A percentile compares a stretch with the other conserved stretches of the same genome.
phyloP scores from a whole-genome alignment of 2,329 filamentous ascomycete genomes.

The Alternaria arbusti region DNA sequence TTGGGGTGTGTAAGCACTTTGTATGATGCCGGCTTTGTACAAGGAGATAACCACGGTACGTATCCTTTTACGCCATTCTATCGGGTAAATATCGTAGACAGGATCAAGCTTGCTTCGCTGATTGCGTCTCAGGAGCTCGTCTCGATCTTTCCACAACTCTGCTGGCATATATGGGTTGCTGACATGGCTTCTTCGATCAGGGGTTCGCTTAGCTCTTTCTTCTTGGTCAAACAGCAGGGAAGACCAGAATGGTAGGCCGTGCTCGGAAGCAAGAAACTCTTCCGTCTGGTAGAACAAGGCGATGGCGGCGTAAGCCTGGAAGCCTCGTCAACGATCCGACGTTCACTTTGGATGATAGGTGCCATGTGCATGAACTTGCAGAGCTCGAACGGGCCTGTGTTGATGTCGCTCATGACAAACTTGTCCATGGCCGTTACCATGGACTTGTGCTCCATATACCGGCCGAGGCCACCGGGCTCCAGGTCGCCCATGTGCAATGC shows the following conservation, averaged over 20 bases:
- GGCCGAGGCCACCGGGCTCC: slow-evolving; percentile 48
- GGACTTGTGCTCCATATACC: slow-evolving; percentile 47
- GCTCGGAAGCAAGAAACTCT: slow-evolving; percentile 46
- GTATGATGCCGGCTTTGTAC: slow-evolving; percentile 56
- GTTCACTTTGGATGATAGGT: slow-evolving; percentile 21
- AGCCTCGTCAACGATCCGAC: slow-evolving; percentile 29
- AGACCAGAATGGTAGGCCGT: slow-evolving; percentile 44
- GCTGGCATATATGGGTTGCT: slow-evolving; percentile 48
- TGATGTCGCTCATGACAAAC: slow-evolving; percentile 23
- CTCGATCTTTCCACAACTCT: slow-evolving; percentile 50
- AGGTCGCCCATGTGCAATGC: slow-evolving; percentile 55
- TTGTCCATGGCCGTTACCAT: slow-evolving; percentile 44
- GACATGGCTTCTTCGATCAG: slow-evolving; percentile 47
- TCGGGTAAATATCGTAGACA: slow-evolving; percentile 39
- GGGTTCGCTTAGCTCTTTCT: slow-evolving; percentile 49
- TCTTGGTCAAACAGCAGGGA: slow-evolving; percentile 50
- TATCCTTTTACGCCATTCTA: slow-evolving; percentile 51
- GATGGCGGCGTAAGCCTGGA: slow-evolving; percentile 31
- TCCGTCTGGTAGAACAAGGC: slow-evolving; percentile 30
- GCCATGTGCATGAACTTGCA: slow-evolving; percentile 28
- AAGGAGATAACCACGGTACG: slow-evolving; percentile 52
- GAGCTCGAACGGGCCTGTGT: slow-evolving; percentile 29
- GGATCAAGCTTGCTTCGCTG: slow-evolving; percentile 4
- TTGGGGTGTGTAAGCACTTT: slow-evolving; percentile 30
- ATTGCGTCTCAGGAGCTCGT: slow-evolving; percentile 30